Evolutionary conservation across 352 stramenopile genomes (phyloP).

Genomic region (Pythium rhizo-oryzae): DNA sequence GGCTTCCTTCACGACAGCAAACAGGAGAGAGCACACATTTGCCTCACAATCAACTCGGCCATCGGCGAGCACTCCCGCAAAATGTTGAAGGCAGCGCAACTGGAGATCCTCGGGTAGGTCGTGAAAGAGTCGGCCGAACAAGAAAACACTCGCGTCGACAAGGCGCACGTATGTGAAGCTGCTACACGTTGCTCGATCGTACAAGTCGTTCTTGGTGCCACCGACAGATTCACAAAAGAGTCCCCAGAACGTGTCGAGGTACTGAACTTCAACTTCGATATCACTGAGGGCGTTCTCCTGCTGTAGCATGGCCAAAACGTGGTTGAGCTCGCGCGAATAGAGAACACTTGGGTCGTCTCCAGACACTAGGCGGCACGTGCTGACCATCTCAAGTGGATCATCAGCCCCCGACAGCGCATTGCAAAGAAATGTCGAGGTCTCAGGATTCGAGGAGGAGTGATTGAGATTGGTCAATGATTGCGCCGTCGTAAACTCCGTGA

Average conservation of each 20-base stretch:
- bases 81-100: slow-evolving; percentile 82
- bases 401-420: slow-evolving; percentile 58
- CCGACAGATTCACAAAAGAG: slow-evolving; percentile 38
- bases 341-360: slow-evolving; percentile 67
- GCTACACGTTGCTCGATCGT: slow-evolving; percentile 52
- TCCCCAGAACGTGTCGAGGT: slow-evolving; percentile 76
- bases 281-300: slow-evolving; percentile 77
- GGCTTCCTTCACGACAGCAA: slow-evolving; percentile 61
- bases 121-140: slow-evolving; percentile 83
- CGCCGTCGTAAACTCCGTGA: slow-evolving; percentile 78
- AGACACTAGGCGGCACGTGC: slow-evolving; percentile 50
- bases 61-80: slow-evolving; percentile 63
- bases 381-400: slow-evolving; percentile 65
- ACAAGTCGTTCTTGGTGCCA: slow-evolving; percentile 30
- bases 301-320: slow-evolving; percentile 68
- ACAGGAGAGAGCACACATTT: slow-evolving; percentile 80
- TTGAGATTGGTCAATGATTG: slow-evolving; percentile 76
- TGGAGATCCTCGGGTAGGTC: slow-evolving; percentile 84
- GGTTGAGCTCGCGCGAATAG: slow-evolving; percentile 81
- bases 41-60: slow-evolving; percentile 63
- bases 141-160: slow-evolving; percentile 72
- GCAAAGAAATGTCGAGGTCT: slow-evolving; percentile 66
- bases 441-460: slow-evolving; percentile 56
- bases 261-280: slow-evolving; percentile 84
- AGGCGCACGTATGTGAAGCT: slow-evolving; percentile 82